Base-by-base conservation (phyloP, 2,329 filamentous ascomycete species). In the Pezicula rhizophila region DNA sequence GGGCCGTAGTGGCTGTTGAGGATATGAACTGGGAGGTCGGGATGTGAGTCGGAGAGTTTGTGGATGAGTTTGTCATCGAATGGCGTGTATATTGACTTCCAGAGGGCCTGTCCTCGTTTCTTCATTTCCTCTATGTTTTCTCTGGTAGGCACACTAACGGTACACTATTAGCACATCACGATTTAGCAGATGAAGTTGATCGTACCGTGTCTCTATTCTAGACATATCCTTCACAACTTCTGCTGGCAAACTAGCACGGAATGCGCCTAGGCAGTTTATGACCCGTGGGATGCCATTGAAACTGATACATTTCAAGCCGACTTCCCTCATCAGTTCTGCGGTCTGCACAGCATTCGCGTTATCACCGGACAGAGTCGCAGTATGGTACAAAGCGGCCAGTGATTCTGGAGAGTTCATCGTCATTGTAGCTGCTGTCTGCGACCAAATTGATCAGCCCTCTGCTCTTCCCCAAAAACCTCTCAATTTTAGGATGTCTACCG, bases 401-500 rank as follows among this genome's bases (percentile, higher is more conserved):
- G 87, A 85, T 49, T 87, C 84, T 20, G 88, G 88, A 2, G 87
- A 90, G 71, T 95, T 93, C 73, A 93, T 81, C 1, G 89, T 93
- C 70, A 92, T 87, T 2, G 87, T 89, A 15, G 88, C 84, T 28
- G 88, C 89, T 1, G 88, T 85, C 83, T 89, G 46, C 43, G 8
- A 26, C 14, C 15, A 11, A 11, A 26, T 42, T 41, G 23, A 31
- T 57, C 43, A 59, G 56, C 6, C 39, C 14, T 11, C 20, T n/a
- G n/a, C 10, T 17, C 8, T 40, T 11, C 25, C 39, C 20, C 26
- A 5, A 38, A 25, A 20, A 3, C 2, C 10, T 28, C 17, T 18
- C 17, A 8, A 18, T 15, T 11, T 11, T 12, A 5, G 25, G 46
- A 4, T 26, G 50, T 71, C 11, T 63, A 84, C 82, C 33, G 84